Percentiles rank a stretch among this genome's conserved stretches.
Conservation (phyloP, 768 basidiomycete genomes). For the Calocybe cyanea region DNA sequence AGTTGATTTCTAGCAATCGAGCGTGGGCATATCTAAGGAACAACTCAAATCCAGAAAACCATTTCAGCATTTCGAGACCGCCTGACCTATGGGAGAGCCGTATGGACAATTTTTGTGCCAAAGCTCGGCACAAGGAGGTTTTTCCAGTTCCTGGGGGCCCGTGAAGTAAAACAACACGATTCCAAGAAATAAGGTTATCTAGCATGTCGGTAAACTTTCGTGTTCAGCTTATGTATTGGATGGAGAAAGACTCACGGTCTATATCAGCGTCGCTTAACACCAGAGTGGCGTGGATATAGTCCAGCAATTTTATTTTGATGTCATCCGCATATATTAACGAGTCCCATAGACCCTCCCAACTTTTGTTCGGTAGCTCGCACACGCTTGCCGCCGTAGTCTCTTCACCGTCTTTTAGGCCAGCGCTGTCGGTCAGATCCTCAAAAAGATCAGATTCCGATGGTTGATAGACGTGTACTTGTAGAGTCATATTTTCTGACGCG, state of each 20-base stretch:
- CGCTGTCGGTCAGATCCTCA: slow-evolving; percentile 68
- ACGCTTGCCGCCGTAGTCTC: slow-evolving; percentile 87
- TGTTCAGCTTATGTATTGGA: no score
- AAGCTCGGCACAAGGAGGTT: slow-evolving; percentile 89
- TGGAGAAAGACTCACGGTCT: slow-evolving; percentile 59
- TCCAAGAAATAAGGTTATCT: slow-evolving; percentile 95
- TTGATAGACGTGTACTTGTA: slow-evolving; percentile 89
- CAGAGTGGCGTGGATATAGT: slow-evolving; percentile 93
- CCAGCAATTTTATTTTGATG: slow-evolving; percentile 84
- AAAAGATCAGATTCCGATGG: slow-evolving; percentile 63
- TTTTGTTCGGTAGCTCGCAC: slow-evolving; percentile 78
- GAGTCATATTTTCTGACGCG: slow-evolving; percentile 51
- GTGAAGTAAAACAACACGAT: slow-evolving; percentile 89
- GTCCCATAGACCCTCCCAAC: slow-evolving; percentile 92
- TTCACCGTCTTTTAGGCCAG: slow-evolving; percentile 54
- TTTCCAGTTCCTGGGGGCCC: slow-evolving; percentile 98
- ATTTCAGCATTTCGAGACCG: background rate
- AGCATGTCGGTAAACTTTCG: no score
- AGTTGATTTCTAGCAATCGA: slow-evolving; percentile 94
- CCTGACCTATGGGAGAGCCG: slow-evolving; percentile 78
- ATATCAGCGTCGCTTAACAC: slow-evolving; percentile 87
- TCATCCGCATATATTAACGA: slow-evolving; percentile 80
- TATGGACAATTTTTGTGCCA: slow-evolving; percentile 94
- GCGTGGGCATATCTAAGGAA: slow-evolving; percentile 72
- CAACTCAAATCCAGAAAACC: slow-evolving; percentile 1